Evolutionary conservation across 257 asterid species (phyloP).

Genomic region (Cynanchum wilfordii): DNA sequence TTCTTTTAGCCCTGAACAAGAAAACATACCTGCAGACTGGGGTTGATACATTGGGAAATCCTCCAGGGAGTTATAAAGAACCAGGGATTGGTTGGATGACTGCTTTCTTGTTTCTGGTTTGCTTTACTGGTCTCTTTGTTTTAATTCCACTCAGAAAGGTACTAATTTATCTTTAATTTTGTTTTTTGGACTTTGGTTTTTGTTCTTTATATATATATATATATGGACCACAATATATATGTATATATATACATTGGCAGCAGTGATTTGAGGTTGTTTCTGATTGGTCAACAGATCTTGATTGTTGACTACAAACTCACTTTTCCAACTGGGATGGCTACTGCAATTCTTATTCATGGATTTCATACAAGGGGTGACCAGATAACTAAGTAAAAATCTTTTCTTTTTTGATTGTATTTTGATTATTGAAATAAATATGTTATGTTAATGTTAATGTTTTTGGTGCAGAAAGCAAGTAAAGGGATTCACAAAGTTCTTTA

Average conservation of each 20-base stretch:
- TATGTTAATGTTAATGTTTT: background rate
- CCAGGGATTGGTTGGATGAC: constrained; percentile 90
- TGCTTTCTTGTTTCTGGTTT: constrained; percentile 56
- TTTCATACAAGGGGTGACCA: constrained; percentile 68
- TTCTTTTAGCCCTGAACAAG: constrained; percentile 64
- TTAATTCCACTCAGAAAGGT: constrained; percentile 90
- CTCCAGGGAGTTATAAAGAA: constrained; percentile 58
- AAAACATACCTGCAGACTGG: constrained; percentile 73
- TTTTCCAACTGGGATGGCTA: constrained; percentile 93
- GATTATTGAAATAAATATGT: background rate
- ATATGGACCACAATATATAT: background rate
- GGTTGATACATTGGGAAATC: constrained; percentile 47
- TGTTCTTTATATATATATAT: too few species aligned
- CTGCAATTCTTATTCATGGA: constrained; percentile 87
- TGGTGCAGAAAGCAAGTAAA: constrained; percentile 68
- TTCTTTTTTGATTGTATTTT: background rate
- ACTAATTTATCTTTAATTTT: background rate
- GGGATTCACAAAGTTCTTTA: constrained; percentile 57
- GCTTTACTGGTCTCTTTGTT: constrained; percentile 75
- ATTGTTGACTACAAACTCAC: constrained; percentile 80
- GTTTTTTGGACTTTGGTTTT: background rate
- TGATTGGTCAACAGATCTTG: constrained; percentile 53
- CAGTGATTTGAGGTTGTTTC: constrained; percentile 1
- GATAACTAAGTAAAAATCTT: constrained; percentile 50
- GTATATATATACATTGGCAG: background rate